phyloP scores from a whole-genome alignment of 441 rosid genomes.

The Arabidopsis hybrid region DNA sequence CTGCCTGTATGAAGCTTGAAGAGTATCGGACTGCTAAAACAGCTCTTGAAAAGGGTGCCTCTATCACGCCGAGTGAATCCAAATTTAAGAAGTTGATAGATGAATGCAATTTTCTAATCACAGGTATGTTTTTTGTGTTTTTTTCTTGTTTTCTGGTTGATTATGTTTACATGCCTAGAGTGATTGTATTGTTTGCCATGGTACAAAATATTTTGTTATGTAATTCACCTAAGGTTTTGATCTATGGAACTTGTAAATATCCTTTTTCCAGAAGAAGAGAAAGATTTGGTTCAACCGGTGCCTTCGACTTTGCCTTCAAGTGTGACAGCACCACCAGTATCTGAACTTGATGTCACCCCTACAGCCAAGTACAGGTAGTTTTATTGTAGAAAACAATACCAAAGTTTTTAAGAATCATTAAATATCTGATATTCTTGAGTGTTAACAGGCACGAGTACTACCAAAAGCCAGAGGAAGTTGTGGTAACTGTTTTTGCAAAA shows the following conservation, averaged over 20 bases:
- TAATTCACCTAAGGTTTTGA: background rate
- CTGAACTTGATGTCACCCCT: slow-evolving; percentile 23
- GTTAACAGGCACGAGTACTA: slow-evolving; percentile 71
- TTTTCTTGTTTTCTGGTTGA: slow-evolving; percentile 21
- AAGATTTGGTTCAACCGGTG: slow-evolving; percentile 34
- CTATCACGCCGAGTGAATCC: slow-evolving; percentile 55
- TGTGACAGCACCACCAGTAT: slow-evolving; percentile 18
- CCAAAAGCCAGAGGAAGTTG: slow-evolving; percentile 83
- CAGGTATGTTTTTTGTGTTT: slow-evolving; percentile 48
- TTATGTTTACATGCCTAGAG: background rate
- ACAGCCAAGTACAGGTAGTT: slow-evolving; percentile 66
- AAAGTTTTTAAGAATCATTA: background rate
- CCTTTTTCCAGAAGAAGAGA: slow-evolving; percentile 45
- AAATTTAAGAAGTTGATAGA: slow-evolving; percentile 68
- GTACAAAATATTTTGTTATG: background rate
- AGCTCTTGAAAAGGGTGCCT: slow-evolving; percentile 71
- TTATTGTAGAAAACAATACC: background rate
- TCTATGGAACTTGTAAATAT: background rate
- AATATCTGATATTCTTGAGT: slow-evolving; percentile 14
- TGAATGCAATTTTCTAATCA: slow-evolving; percentile 65
- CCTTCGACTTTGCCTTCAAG: slow-evolving; percentile 23
- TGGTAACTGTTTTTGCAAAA: slow-evolving; percentile 79
- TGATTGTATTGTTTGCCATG: slow-evolving; percentile 4
- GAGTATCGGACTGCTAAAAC: slow-evolving; percentile 84
- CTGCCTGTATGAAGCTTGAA: slow-evolving; percentile 82